Base-by-base conservation (phyloP, 331 rosid species). In the Quercus phellos region DNA sequence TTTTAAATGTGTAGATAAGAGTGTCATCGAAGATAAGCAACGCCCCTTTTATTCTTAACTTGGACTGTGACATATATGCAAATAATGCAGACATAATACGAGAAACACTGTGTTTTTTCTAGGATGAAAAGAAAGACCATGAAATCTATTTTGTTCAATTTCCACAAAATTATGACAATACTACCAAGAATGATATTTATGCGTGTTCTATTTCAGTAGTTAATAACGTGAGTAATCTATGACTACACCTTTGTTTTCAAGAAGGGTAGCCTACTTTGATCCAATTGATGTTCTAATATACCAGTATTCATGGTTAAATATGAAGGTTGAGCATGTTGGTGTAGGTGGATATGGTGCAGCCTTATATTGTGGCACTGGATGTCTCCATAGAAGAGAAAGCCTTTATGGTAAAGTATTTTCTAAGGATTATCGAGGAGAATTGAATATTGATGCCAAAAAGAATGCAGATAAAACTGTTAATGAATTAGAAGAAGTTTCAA, bases 1-100 rank as follows among this genome's bases (percentile, higher is more conserved):
- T 27, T 64, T 50, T n/a, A n/a, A 6, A 56, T 75, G 1, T 74
- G 75, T 85, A 90, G 96, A 67, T 93, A 75, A 84, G 93, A 56
- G 93, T 93, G 51, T 89, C 96, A 4, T 82, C 94, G 0, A 76
- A 86, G 87, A 93, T 90, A 77, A 89, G 86, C 82, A 84, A 89
- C 50, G 93, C 84, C 9, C 86, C 91, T 0, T 79, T 93, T 74
- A 86, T 93, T 21, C 93, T 90, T 53, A 91, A 72, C 77, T 34
- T 93, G 80, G 97, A 90, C 72, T 89, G 91, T 60, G 97, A 89
- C 73, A 93, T 90, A 96, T 81, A 85, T 50, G 74, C 91, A 56
- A 93, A 86, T 74, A 74, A 81, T 32, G 81, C 88, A 35, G 89
- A 86, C 34, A 78, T 77, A 51, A 78, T 89, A 46, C 76, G 21